A percentile compares a stretch with the other conserved stretches of the same genome.
Conservation (phyloP, 148 eudicot species). For the Chenopodium album region DNA sequence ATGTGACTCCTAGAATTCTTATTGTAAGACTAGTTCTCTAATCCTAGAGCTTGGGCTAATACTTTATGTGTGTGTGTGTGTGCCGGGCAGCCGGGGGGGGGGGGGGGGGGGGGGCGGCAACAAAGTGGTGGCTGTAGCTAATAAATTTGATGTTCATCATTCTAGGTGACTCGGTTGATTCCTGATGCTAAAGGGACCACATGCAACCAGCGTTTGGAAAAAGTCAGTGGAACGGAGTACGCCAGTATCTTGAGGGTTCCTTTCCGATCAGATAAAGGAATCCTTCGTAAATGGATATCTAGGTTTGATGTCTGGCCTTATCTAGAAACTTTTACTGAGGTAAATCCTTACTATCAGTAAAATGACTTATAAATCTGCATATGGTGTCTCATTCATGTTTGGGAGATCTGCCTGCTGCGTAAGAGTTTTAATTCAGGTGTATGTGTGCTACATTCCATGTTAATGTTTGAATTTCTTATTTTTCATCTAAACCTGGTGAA, state of each 20-base stretch:
- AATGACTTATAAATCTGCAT: neutral
- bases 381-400: neutral
- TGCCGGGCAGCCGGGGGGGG: too few species aligned
- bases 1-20: constrained; percentile 74
- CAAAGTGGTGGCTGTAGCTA: neutral
- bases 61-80: neutral
- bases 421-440: neutral
- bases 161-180: constrained; percentile 80
- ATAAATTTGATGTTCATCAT: constrained; percentile 3
- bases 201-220: constrained; percentile 90
- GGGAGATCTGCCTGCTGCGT: neutral
- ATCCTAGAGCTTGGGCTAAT: neutral
- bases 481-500: neutral
- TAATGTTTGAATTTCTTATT: neutral
- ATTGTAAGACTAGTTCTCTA: constrained; percentile 45
- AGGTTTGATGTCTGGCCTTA: constrained; percentile 99
- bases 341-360: constrained; percentile 23
- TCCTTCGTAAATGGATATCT: constrained; percentile 93
- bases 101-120: too few species aligned
- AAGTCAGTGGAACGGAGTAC: constrained; percentile 75
- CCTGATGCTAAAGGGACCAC: constrained; percentile 97
- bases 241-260: constrained; percentile 88
- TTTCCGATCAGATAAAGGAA: constrained; percentile 78
- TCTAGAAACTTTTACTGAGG: constrained; percentile 86
- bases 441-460: neutral